Conservation (phyloP, 805 yeast species). For the Cyberlindnera amylophila region DNA sequence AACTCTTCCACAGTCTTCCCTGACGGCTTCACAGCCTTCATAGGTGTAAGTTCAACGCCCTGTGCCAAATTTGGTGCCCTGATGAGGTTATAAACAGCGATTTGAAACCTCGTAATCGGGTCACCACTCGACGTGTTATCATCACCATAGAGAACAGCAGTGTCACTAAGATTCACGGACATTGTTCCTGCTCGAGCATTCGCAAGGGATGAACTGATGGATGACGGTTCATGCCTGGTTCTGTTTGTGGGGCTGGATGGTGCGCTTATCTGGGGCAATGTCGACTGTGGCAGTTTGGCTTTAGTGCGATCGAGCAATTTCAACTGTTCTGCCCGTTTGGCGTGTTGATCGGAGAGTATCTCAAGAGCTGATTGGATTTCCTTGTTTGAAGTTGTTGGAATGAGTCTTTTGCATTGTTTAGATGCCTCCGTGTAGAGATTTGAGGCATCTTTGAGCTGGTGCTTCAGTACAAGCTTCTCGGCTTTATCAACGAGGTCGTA, state of each 20-base stretch:
- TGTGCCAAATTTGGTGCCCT: constrained; percentile 17
- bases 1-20: constrained; percentile 29
- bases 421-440: constrained; percentile 36
- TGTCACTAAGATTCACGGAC: constrained; percentile 8
- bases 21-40: constrained; percentile 10
- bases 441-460: constrained; percentile 41
- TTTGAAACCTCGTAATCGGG: constrained; percentile 23
- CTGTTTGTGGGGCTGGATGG: background rate
- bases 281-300: background rate
- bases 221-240: background rate
- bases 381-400: background rate
- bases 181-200: background rate
- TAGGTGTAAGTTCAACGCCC: background rate
- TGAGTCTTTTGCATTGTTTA: constrained; percentile 22
- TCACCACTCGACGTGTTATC: constrained; percentile 10
- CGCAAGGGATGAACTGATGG: background rate
- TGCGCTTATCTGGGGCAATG: background rate
- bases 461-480: constrained; percentile 42
- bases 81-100: constrained; percentile 21
- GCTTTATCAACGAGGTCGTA: constrained; percentile 42
- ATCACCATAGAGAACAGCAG: constrained; percentile 3
- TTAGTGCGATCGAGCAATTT: background rate
- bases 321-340: constrained; percentile 1
- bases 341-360: constrained; percentile 1
- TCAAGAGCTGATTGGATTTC: background rate